Conservation (phyloP, 306 rosid species). For the Psophocarpus tetragonolobus region DNA sequence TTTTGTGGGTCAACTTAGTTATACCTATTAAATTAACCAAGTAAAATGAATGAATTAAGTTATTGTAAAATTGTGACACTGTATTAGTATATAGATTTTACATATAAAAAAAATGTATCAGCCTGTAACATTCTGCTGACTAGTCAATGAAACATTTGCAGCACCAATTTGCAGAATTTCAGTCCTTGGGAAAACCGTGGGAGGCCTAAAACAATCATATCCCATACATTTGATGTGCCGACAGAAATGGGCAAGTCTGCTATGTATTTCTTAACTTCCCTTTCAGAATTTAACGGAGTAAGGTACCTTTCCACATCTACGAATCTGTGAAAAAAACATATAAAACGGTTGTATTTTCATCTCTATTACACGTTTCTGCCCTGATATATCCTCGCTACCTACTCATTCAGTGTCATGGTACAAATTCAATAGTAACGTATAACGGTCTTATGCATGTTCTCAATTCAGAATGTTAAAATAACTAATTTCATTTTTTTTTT, state of each 20-base stretch:
- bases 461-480: background rate
- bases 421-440: background rate
- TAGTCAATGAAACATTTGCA: background rate
- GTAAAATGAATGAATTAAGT: too few species aligned
- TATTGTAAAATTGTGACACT: too few species aligned
- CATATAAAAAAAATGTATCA: too few species aligned
- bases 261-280: conserved; percentile 2
- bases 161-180: conserved; percentile 17
- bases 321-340: background rate
- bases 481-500: background rate
- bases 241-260: conserved; percentile 1
- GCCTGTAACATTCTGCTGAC: background rate
- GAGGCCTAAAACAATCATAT: background rate
- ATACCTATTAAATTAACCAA: too few species aligned
- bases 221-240: background rate
- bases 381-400: background rate
- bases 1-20: too few species aligned
- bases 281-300: conserved; percentile 5
- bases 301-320: background rate
- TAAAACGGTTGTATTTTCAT: background rate
- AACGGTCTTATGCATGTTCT: background rate
- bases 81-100: too few species aligned
- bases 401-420: background rate
- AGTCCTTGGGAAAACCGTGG: conserved; percentile 8
- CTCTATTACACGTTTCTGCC: background rate